phyloP scores from a whole-genome alignment of 805 yeast genomes.

The Metschnikowia corniflorae region DNA sequence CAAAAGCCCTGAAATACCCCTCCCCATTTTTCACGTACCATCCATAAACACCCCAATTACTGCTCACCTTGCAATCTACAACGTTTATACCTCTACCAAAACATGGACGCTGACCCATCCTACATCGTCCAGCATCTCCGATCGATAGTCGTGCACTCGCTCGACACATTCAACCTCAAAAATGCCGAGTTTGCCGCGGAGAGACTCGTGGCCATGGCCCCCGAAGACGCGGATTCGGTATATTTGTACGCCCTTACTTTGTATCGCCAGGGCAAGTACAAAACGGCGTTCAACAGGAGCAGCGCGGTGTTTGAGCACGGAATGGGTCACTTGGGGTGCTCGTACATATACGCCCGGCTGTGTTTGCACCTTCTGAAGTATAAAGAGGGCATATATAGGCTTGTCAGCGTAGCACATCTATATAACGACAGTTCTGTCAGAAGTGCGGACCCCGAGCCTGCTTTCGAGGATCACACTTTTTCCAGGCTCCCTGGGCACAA shows the following conservation, averaged over 20 bases:
- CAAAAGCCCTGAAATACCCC: too few species aligned
- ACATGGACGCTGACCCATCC: constrained; percentile 18
- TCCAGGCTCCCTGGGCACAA: constrained; percentile 2
- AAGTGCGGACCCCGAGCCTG: constrained; percentile 2
- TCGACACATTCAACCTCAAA: constrained; percentile 63
- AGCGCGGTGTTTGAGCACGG: constrained; percentile 30
- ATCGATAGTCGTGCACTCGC: constrained; percentile 59
- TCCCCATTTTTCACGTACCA: too few species aligned
- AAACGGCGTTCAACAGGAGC: constrained; percentile 53
- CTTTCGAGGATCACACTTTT: constrained; percentile 4
- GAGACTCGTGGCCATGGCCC: constrained; percentile 62
- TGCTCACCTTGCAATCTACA: too few species aligned
- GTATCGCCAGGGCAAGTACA: constrained; percentile 53
- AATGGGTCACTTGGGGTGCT: constrained; percentile 66
- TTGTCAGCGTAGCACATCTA: constrained; percentile 28
- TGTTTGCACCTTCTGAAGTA: constrained; percentile 53
- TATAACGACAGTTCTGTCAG: constrained; percentile 24
- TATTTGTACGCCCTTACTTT: constrained; percentile 70
- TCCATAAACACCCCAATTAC: too few species aligned
- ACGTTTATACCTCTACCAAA: too few species aligned
- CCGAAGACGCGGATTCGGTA: constrained; percentile 53
- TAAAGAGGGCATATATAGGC: constrained; percentile 57
- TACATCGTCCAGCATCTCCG: constrained; percentile 44
- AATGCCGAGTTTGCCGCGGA: constrained; percentile 90
- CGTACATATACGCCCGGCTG: constrained; percentile 68